Percentiles rank a stretch among this genome's conserved stretches.
Conservation (phyloP, 106 monocot species). For the Acanthochlamys bracteata region DNA sequence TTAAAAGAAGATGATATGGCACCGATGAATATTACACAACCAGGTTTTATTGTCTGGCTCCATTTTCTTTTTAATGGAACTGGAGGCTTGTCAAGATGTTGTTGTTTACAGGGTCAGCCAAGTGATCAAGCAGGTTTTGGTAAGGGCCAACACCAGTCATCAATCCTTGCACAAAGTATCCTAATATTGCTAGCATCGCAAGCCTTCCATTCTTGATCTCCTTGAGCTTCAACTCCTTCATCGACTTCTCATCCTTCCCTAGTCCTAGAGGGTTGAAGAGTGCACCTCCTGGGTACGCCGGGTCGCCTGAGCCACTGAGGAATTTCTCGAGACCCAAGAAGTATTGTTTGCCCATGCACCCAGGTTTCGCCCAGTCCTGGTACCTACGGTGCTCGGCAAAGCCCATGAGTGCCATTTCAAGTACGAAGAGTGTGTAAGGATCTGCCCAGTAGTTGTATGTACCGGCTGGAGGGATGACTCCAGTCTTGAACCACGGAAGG, state of each 20-base stretch:
- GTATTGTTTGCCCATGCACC: slow-evolving; percentile 92
- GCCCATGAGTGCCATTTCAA: slow-evolving; percentile 88
- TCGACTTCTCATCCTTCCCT: slow-evolving; percentile 82
- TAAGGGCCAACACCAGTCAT: slow-evolving; percentile 83
- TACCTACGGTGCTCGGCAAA: slow-evolving; percentile 93
- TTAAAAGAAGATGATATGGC: no score
- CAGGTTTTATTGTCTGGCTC: no score
- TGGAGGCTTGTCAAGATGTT: slow-evolving; percentile 88
- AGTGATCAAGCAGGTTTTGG: slow-evolving; percentile 90
- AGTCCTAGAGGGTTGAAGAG: slow-evolving; percentile 92
- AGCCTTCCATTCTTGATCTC: slow-evolving; percentile 96
- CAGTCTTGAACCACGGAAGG: slow-evolving; percentile 90
- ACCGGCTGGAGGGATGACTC: slow-evolving; percentile 91
- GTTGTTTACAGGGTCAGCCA: slow-evolving; percentile 90
- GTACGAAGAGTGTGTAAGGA: slow-evolving; percentile 78
- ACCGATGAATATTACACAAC: no score
- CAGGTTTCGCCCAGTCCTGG: slow-evolving; percentile 92
- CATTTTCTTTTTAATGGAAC: slow-evolving; percentile 46
- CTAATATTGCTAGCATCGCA: slow-evolving; percentile 86
- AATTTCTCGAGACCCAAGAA: slow-evolving; percentile 85
- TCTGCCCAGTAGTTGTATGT: slow-evolving; percentile 98
- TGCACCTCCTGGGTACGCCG: slow-evolving; percentile 80
- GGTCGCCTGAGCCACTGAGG: slow-evolving; percentile 76
- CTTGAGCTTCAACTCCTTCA: slow-evolving; percentile 93
- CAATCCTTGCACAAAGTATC: slow-evolving; percentile 60